Evolutionary conservation across 176 grass and related monocot species (phyloP), one percentile per base, ranked within the genome.

Genomic region (Dendrocalamus sinicus): DNA sequence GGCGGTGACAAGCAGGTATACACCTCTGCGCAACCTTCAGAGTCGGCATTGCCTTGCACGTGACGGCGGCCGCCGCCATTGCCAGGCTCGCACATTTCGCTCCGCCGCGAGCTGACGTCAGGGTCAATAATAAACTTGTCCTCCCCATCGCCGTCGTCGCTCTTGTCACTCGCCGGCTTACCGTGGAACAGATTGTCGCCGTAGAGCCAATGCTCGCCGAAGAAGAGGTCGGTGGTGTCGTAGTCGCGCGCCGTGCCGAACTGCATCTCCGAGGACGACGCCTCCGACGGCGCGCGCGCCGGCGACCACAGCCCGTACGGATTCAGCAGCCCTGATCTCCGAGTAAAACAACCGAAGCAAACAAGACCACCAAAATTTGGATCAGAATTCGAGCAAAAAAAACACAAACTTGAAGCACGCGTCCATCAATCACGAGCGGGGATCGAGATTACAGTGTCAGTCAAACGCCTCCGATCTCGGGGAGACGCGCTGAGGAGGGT

Each of bases 191-290:
- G 53, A 32, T 51, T 66, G 16, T 89, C 89, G 20, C 93, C 89
- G 70, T 89, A 87, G 82, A 90, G 90, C 86, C 91, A 91, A 37
- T 72, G 85, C 22, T 91, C 90, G 22, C 77, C 50, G 90, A 97
- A 97, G 76, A 92, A 94, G 28, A 88, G 75, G 24, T 89, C 86
- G 3, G 40, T 39, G 60, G 87, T 86, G 70, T 91, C 82, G 90
- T 96, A 96, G 61, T 85, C 90, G 61, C 97, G 89, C 45, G 97
- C 97, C 1, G 94, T 90, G 59, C 90, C 88, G 20, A 94, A 99
- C 77, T 94, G 92, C 83, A 83, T 51, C 43, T 92, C 91, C 51
- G 93, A 95, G 26, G 93, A 95, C 23, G 89, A 86, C 52, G 90
- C 87, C 61, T 96, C 92, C 19, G 97, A 99, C 87, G 39, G 86